Conservation (phyloP, 768 basidiomycete species). For the Termitomyces titanicus region DNA sequence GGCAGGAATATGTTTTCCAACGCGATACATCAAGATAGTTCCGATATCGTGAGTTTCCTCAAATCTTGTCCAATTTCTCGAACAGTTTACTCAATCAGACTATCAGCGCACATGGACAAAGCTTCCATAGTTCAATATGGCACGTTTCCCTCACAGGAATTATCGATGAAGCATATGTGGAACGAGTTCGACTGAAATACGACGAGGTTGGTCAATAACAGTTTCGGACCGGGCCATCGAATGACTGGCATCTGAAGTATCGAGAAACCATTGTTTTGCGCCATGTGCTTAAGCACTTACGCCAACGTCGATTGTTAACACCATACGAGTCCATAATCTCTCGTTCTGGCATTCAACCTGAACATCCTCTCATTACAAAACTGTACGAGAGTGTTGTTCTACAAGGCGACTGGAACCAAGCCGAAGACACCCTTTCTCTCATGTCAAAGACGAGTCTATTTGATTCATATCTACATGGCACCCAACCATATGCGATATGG, state of each 20-base stretch:
- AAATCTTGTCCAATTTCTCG: neutral
- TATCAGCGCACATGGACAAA: slow-evolving; percentile 62
- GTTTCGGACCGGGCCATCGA: slow-evolving; percentile 1
- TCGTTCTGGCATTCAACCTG: slow-evolving; percentile 52
- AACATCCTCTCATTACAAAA: slow-evolving; percentile 67
- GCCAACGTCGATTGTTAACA: slow-evolving; percentile 67
- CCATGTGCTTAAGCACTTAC: slow-evolving; percentile 72
- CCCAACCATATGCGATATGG: slow-evolving; percentile 63
- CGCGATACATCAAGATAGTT: slow-evolving; percentile 69
- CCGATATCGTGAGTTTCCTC: slow-evolving; percentile 61
- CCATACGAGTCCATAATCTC: slow-evolving; percentile 59
- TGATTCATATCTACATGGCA: slow-evolving; percentile 50
- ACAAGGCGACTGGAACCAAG: slow-evolving; percentile 56
- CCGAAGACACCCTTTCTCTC: slow-evolving; percentile 49
- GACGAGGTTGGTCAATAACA: slow-evolving; percentile 51
- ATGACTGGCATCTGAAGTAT: slow-evolving; percentile 39
- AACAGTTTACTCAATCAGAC: neutral
- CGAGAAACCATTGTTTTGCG: slow-evolving; percentile 63
- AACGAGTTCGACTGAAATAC: slow-evolving; percentile 46
- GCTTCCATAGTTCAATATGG: slow-evolving; percentile 82
- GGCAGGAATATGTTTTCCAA: slow-evolving; percentile 56
- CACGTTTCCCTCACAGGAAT: slow-evolving; percentile 62
- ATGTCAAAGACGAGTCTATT: slow-evolving; percentile 60
- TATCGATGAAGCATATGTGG: slow-evolving; percentile 51
- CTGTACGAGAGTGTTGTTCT: slow-evolving; percentile 65